Evolutionary conservation across 176 grass and related monocot genomes (phyloP).

Genomic region (Ampelocalamus luodianensis): DNA sequence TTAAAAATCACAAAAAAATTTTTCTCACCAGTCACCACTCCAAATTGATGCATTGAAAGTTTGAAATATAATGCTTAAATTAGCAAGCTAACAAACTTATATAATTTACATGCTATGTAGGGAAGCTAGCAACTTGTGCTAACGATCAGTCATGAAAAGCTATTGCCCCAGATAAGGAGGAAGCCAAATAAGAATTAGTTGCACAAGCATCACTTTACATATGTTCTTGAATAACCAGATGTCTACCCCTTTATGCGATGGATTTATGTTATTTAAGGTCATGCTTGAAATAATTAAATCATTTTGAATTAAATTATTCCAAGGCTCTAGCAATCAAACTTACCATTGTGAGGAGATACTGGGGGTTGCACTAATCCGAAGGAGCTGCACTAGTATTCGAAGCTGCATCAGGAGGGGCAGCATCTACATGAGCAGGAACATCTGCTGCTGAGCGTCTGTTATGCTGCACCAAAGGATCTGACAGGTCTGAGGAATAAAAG

Average conservation of each 20-base stretch:
- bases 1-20: neutral
- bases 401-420: slow-evolving; percentile 53
- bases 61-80: slow-evolving; percentile 18
- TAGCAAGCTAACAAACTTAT: neutral
- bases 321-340: slow-evolving; percentile 34
- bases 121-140: neutral
- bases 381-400: slow-evolving; percentile 69
- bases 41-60: neutral
- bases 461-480: slow-evolving; percentile 37
- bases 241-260: neutral
- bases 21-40: neutral
- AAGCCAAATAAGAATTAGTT: neutral
- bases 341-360: slow-evolving; percentile 68
- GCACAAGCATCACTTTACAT: neutral
- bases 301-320: slow-evolving; percentile 28
- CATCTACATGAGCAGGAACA: slow-evolving; percentile 54
- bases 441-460: slow-evolving; percentile 38
- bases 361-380: slow-evolving; percentile 67
- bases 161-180: neutral
- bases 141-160: neutral
- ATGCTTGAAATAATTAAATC: slow-evolving; percentile 27
- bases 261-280: slow-evolving; percentile 7
- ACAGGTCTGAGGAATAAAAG: slow-evolving; percentile 48
- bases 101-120: neutral
- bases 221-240: slow-evolving; percentile 13